phyloP scores from a whole-genome alignment of 768 basidiomycete genomes.

The Mycena filopes region DNA sequence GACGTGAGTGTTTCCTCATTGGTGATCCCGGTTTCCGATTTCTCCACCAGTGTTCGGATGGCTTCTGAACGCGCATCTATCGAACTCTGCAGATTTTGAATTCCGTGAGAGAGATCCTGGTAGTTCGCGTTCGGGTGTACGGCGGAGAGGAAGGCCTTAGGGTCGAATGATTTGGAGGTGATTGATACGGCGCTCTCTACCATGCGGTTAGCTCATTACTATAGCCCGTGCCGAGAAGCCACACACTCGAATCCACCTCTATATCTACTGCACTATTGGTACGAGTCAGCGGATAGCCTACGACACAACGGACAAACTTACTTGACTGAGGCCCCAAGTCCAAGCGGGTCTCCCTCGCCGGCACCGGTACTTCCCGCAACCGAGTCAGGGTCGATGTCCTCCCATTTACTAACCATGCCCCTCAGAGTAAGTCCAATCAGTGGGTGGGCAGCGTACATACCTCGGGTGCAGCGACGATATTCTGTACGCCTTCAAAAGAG shows the following conservation, averaged over 20 bases:
- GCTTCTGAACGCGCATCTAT: conserved; percentile 94
- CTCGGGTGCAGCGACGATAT: conserved; percentile 81
- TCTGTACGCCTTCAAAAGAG: conserved; percentile 88
- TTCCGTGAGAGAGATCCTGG: conserved; percentile 86
- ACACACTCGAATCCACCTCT: conserved; percentile 83
- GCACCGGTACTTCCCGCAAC: conserved; percentile 71
- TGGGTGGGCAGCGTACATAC: conserved; percentile 46
- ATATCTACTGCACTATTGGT: conserved; percentile 66
- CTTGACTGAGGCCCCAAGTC: conserved; percentile 74
- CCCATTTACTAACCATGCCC: conserved; percentile 79
- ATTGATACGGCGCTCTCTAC: conserved; percentile 85
- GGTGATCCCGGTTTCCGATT: conserved; percentile 45
- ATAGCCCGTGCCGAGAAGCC: background rate
- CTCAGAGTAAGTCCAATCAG: background rate
- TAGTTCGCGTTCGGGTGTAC: conserved; percentile 96
- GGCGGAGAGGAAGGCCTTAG: conserved; percentile 90
- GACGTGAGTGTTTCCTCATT: conserved; percentile 52
- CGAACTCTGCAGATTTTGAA: conserved; percentile 75
- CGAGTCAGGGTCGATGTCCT: conserved; percentile 92
- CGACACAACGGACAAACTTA: conserved; percentile 46
- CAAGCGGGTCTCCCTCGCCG: conserved; percentile 77
- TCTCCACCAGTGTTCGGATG: conserved; percentile 89
- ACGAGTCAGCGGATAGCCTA: conserved; percentile 20
- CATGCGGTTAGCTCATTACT: background rate
- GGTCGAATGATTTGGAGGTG: conserved; percentile 94